phyloP scores from a whole-genome alignment of 2,329 filamentous ascomycete species.

The Kalmusia sp. region DNA sequence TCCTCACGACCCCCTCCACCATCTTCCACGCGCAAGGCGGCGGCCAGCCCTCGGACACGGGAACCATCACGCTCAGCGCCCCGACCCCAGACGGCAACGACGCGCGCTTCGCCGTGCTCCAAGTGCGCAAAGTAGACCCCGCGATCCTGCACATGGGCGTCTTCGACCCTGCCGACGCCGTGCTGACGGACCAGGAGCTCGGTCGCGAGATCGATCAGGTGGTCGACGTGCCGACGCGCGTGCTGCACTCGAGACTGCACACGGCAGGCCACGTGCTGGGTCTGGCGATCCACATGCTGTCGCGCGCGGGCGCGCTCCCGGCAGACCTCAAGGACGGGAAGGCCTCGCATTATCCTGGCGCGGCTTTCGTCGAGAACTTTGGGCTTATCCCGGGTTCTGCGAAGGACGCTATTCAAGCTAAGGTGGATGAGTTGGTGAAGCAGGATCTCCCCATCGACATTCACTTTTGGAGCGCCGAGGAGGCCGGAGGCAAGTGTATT shows the following conservation, averaged over 20 bases:
- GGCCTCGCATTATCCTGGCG: constrained; percentile 74
- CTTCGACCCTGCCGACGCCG: constrained; percentile 48
- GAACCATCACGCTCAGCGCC: constrained; percentile 62
- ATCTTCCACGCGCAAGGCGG: constrained; percentile 80
- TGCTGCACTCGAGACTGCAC: constrained; percentile 72
- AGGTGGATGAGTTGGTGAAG: constrained; percentile 65
- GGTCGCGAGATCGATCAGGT: constrained; percentile 58
- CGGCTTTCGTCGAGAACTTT: constrained; percentile 70
- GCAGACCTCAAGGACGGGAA: constrained; percentile 69
- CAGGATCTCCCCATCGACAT: constrained; percentile 54
- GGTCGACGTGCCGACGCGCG: constrained; percentile 67
- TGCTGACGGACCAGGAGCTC: not conserved
- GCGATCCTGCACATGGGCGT: constrained; percentile 72
- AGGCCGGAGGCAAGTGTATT: constrained; percentile 56
- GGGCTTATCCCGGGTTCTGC: constrained; percentile 67
- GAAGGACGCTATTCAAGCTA: constrained; percentile 61
- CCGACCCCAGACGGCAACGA: not conserved
- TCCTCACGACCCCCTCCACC: constrained; percentile 69
- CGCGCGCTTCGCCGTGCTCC: constrained; percentile 59
- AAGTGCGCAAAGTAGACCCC: constrained; percentile 62
- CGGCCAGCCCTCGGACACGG: constrained; percentile 74
- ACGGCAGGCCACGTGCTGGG: constrained; percentile 78
- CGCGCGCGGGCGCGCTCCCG: constrained; percentile 51
- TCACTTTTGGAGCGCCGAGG: constrained; percentile 71
- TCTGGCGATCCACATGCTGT: constrained; percentile 67